Percentiles rank a stretch among this genome's conserved stretches.
Evolutionary conservation across 768 basidiomycete species (phyloP).

Genomic region (Harrya chromipes): DNA sequence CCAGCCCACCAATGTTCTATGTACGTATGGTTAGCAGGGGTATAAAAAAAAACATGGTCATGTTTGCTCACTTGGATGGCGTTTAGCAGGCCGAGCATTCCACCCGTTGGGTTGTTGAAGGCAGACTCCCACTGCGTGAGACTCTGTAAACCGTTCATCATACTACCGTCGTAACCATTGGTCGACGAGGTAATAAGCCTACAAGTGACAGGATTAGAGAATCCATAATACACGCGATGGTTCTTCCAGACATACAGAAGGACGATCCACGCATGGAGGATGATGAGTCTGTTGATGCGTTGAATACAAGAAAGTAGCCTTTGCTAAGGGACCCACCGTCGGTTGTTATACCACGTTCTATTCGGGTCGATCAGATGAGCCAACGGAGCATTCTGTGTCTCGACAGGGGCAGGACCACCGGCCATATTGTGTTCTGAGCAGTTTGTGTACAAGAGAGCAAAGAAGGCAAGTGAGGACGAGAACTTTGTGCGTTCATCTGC

Average conservation of each 20-base stretch:
- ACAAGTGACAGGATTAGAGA: slow-evolving; percentile 2
- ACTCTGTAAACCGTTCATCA: slow-evolving; percentile 80
- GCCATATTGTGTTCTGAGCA: slow-evolving; percentile 42
- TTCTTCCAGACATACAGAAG: slow-evolving; percentile 45
- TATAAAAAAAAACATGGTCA: background rate
- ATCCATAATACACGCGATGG: background rate
- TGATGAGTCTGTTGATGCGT: slow-evolving; percentile 44
- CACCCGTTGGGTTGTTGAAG: slow-evolving; percentile 56
- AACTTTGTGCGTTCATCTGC: slow-evolving; percentile 19
- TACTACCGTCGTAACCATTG: slow-evolving; percentile 73
- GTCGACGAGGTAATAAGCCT: slow-evolving; percentile 75
- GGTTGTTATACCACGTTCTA: slow-evolving; percentile 77
- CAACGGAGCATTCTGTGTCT: slow-evolving; percentile 35
- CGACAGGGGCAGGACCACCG: slow-evolving; percentile 40
- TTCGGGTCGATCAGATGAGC: slow-evolving; percentile 59
- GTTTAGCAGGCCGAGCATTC: slow-evolving; percentile 64
- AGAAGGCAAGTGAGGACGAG: slow-evolving; percentile 14
- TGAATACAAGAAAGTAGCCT: background rate
- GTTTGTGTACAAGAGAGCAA: background rate
- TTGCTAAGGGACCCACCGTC: slow-evolving; percentile 40
- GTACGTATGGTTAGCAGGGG: background rate
- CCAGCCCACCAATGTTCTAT: slow-evolving; percentile 68
- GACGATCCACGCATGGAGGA: slow-evolving; percentile 67
- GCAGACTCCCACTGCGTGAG: slow-evolving; percentile 59
- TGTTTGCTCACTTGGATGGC: slow-evolving; percentile 59